phyloP scores from a whole-genome alignment of 2,329 filamentous ascomycete genomes.

The Coleophoma crateriformis region DNA sequence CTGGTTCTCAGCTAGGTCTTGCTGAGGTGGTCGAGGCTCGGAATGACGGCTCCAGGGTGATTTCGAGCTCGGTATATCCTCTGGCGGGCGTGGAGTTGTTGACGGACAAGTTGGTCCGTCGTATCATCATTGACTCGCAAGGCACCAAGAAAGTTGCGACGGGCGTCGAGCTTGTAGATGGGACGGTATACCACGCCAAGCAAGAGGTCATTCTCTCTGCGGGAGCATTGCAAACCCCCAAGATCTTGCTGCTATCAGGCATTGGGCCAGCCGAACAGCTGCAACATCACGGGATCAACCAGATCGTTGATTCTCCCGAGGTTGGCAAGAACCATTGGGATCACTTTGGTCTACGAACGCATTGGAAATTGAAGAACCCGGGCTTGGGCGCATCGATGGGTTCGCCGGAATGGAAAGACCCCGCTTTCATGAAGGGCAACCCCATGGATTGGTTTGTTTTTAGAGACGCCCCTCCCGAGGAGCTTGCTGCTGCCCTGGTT shows the following conservation, averaged over 20 bases:
- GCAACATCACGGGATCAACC: slow-evolving; percentile 21
- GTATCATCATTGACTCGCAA: slow-evolving; percentile 14
- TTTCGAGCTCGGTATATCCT: slow-evolving; percentile 20
- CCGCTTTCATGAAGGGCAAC: not conserved
- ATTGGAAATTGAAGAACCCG: slow-evolving; percentile 3
- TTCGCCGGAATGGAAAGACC: not conserved
- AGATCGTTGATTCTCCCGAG: not conserved
- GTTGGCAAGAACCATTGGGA: slow-evolving; percentile 5
- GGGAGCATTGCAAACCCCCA: slow-evolving; percentile 42
- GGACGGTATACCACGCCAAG: not conserved
- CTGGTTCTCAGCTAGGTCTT: slow-evolving; percentile 23
- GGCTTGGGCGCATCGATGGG: slow-evolving; percentile 1
- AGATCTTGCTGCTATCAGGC: slow-evolving; percentile 43
- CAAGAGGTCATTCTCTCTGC: slow-evolving; percentile 40
- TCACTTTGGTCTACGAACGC: not conserved
- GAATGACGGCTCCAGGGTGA: slow-evolving; percentile 21
- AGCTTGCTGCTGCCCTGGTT: not conserved
- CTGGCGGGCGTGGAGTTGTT: slow-evolving; percentile 18
- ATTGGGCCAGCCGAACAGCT: slow-evolving; percentile 37
- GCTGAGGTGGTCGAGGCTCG: slow-evolving; percentile 26
- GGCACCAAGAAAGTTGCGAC: not conserved
- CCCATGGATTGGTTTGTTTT: slow-evolving; percentile 4
- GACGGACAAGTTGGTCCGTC: slow-evolving; percentile 18
- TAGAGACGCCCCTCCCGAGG: not conserved
- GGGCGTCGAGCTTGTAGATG: slow-evolving; percentile 7